Evolutionary conservation across 805 yeast genomes (phyloP).

Genomic region (Saccharomycopsis sp.): DNA sequence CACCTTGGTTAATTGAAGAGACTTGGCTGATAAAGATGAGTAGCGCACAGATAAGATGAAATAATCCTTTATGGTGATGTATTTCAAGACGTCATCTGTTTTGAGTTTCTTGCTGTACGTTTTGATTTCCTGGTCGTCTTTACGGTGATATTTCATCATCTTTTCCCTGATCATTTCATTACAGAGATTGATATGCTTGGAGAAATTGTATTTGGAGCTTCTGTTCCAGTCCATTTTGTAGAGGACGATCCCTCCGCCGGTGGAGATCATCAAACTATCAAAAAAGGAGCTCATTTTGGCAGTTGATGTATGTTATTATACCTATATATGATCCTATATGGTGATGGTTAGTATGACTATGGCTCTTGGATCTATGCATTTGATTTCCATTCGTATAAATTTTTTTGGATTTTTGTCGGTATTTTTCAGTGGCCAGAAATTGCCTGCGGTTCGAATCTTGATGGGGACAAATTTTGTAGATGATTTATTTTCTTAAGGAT

Average conservation of each 20-base stretch:
- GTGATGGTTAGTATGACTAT: too few species aligned
- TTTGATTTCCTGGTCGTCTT: conserved; percentile 3
- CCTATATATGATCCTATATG: too few species aligned
- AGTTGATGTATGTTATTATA: too few species aligned
- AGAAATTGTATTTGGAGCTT: not conserved
- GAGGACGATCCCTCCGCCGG: conserved; percentile 19
- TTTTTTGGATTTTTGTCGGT: not conserved
- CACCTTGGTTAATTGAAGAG: conserved; percentile 9
- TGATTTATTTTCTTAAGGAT: too few species aligned
- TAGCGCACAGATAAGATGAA: conserved; percentile 8
- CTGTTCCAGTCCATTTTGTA: conserved; percentile 7
- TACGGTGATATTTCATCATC: conserved; percentile 9
- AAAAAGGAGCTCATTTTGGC: not conserved
- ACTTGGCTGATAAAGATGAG: conserved; percentile 6
- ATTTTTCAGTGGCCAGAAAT: too few species aligned
- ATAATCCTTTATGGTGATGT: conserved; percentile 10
- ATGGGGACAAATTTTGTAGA: too few species aligned
- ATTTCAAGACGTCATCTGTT: conserved; percentile 14
- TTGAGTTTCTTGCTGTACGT: conserved; percentile 8
- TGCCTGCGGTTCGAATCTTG: too few species aligned
- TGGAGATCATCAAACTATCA: conserved; percentile 13
- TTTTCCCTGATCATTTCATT: conserved; percentile 14
- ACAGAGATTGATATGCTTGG: conserved; percentile 5
- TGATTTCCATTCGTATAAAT: not conserved
- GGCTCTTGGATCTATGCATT: too few species aligned